These are phyloP conservation scores for Camellia granthamiana DNA, from an alignment of 148 eudicot species.

Conservation along the genomic window DNA sequence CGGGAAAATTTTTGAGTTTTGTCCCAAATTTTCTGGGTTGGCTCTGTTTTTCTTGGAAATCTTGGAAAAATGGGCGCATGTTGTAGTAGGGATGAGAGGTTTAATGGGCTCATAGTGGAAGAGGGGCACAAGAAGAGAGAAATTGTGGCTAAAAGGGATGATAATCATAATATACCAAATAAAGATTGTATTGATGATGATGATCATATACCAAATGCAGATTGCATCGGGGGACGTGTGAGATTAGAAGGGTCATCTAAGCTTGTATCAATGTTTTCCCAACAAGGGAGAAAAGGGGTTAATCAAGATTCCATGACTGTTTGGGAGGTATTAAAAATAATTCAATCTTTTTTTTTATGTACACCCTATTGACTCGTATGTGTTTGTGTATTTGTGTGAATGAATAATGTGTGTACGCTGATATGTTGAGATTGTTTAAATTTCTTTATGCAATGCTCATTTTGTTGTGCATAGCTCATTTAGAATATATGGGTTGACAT, in stretches of 20 bases:
- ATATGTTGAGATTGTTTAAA: not conserved
- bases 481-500: not conserved
- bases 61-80: conserved; percentile 59
- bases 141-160: conserved; percentile 20
- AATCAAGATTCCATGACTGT: conserved; percentile 85
- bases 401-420: not conserved
- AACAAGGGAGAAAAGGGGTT: conserved; percentile 63
- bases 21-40: not conserved
- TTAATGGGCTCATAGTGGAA: conserved; percentile 23
- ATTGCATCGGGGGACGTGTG: conserved; percentile 40
- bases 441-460: not conserved
- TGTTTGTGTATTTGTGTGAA: not conserved
- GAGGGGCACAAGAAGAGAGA: conserved; percentile 14
- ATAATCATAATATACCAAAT: conserved; percentile 7
- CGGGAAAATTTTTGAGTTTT: not conserved
- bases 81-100: conserved; percentile 43
- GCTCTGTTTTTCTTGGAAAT: not conserved
- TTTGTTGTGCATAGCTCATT: not conserved
- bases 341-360: not conserved
- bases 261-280: conserved; percentile 50
- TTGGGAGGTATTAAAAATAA: conserved; percentile 62
- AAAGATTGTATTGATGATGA: conserved; percentile 36
- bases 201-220: conserved; percentile 28
- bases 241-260: conserved; percentile 57
- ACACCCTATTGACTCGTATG: too few species aligned